Percentiles rank a stretch among this genome's conserved stretches.
These are phyloP conservation scores for Apophysomyces sp. DNA, from an alignment of 371 early-diverging fungal genomes.

Conservation along the genomic window DNA sequence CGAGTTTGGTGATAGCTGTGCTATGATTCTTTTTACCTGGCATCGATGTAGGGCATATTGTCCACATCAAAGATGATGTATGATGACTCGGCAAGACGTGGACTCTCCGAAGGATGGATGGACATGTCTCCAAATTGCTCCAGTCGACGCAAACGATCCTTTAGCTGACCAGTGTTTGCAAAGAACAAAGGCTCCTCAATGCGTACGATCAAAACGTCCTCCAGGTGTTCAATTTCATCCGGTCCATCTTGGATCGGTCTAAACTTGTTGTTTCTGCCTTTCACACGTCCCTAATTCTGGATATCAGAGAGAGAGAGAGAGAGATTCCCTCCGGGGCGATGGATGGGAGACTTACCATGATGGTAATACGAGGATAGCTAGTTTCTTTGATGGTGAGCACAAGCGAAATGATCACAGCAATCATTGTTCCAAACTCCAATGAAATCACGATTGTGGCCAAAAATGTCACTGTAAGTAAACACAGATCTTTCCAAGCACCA, in stretches of 20 bases:
- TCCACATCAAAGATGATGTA: conserved; percentile 85
- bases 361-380: conserved; percentile 73
- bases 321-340: too few species aligned
- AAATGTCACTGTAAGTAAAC: conserved; percentile 78
- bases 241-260: conserved; percentile 52
- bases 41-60: conserved; percentile 81
- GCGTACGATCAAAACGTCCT: conserved; percentile 78
- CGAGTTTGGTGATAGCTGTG: too few species aligned
- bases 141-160: conserved; percentile 32
- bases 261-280: conserved; percentile 19
- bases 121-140: conserved; percentile 85
- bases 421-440: conserved; percentile 87
- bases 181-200: conserved; percentile 89
- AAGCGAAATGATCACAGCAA: conserved; percentile 84
- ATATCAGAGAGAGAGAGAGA: too few species aligned
- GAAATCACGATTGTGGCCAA: conserved; percentile 81
- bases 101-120: conserved; percentile 84
- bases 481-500: conserved; percentile 85
- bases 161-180: conserved; percentile 77
- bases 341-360: conserved; percentile 60
- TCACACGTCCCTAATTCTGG: conserved; percentile 20
- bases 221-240: conserved; percentile 54
- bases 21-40: conserved; percentile 60
- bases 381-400: conserved; percentile 89
- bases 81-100: conserved; percentile 36